Base-by-base conservation (phyloP, 345 rosid species). In the Eucalyptus victrix region DNA sequence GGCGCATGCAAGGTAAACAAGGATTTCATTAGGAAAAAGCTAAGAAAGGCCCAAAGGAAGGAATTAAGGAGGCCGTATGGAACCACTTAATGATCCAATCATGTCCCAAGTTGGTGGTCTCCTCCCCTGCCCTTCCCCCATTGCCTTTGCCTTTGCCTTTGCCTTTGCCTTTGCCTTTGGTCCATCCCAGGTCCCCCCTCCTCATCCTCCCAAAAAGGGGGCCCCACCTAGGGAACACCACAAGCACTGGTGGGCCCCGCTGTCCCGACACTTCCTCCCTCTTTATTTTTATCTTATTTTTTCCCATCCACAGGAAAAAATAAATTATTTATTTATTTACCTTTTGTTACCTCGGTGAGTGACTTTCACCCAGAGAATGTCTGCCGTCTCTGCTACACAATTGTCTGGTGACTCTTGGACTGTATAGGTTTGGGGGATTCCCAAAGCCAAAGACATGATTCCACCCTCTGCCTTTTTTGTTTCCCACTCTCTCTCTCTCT, bases 221-320 rank as follows among this genome's bases (percentile, higher is more conserved):
- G 83, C 8, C 85, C 85, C 47, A 76, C 85, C 47, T 76, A 7
- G 85, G 30, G 23, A 76, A 23, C 47, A 76, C 9, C 85, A 11
- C 85, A 24, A 11, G 12, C 47, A 21, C 30, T 23, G 4, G 85
- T 40, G 85, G 85, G 85, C 85, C 85, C 47, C 85, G 13, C 28
- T 76, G 28, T 11, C 83, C 83, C 83, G 83, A 76, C 83, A 76
- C 83, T 37, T 28, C 2, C 6, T 18, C 4, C 2, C 80, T 32
- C 21, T 4, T 72, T 34, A 5, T 30, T 30, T 62, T 0, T 4
- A 6, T 4, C 7, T 30, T 13, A 3, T n/a, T n/a, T 65, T 69
- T 69, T 18, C 1, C 24, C 44, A 1, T 40, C 80, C 80, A 18
- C 24, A 34, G 21, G 21, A 32, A 32, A 16, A 32, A 15, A 4